A percentile compares a stretch with the other conserved stretches of the same genome.
phyloP scores from a whole-genome alignment of 495 filamentous ascomycete species.

The Elasticomyces elasticus region DNA sequence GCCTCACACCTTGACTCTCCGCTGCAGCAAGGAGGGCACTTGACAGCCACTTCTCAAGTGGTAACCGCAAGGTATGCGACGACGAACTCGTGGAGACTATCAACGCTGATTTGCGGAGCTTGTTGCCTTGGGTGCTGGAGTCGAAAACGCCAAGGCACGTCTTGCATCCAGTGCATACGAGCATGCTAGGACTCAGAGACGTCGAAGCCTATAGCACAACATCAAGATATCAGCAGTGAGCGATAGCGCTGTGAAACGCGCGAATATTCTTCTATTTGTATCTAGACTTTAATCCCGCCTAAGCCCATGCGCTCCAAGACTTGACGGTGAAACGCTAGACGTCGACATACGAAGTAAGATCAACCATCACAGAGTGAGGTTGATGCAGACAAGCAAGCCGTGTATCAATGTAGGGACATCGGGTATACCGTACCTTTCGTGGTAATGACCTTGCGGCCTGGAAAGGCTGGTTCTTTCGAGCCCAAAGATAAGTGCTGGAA shows the following conservation, averaged over 20 bases:
- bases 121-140: slow-evolving; percentile 13
- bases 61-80: slow-evolving; percentile 4
- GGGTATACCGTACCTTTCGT: slow-evolving; percentile 19
- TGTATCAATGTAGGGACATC: not conserved
- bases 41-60: slow-evolving; percentile 31
- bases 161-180: not conserved
- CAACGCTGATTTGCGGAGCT: slow-evolving; percentile 22
- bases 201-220: too few relatives aligned
- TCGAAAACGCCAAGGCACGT: slow-evolving; percentile 5
- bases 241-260: not conserved
- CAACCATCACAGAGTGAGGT: slow-evolving; percentile 15
- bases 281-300: slow-evolving; percentile 18
- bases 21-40: slow-evolving; percentile 26
- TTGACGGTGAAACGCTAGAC: slow-evolving; percentile 21
- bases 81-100: slow-evolving; percentile 2
- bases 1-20: slow-evolving; percentile 26
- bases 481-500: not conserved
- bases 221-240: not conserved
- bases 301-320: slow-evolving; percentile 16
- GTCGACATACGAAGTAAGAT: not conserved
- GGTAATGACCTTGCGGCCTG: slow-evolving; percentile 4
- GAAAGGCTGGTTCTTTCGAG: slow-evolving; percentile 21
- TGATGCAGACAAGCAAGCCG: slow-evolving; percentile 3
- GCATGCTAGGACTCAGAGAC: not conserved
- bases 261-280: slow-evolving; percentile 5